Base-by-base conservation (phyloP, 352 stramenopile genomes). In the Nothophytophthora sp. region DNA sequence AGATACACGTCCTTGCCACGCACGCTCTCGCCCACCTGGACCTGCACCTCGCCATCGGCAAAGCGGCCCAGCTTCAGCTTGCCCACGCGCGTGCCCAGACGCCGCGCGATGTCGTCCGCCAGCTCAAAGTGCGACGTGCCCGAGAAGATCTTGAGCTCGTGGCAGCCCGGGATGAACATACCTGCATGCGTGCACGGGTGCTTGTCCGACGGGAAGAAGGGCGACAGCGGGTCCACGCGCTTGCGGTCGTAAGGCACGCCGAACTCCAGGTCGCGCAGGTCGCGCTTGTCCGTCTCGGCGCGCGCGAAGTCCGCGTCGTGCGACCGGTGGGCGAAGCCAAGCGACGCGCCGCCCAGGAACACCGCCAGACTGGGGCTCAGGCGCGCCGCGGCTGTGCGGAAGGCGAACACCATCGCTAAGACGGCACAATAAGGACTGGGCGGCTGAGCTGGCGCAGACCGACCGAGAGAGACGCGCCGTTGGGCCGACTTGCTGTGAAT, bases 1-100 rank as follows among this genome's bases (percentile, higher is more conserved):
- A 98, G 70, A 68, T 98, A 98, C 38, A 98, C 91, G 61, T 98
- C 93, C 72, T 97, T 97, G 33, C 92, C 90, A 32, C 90, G 84
- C 44, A 97, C 86, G 36, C 79, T 96, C 69, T 98, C 92, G 34
- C 92, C 88, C 43, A 98, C 88, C 55, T 97, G 88, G 36, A 97
- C 80, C 48, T 94, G 89, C 50, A 97, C 90, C 48, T 98, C 92
- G 33, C 92, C 92, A 48, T 98, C 92, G 1, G 90, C 87, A 60
- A 98, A 98, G 38, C 87, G 81, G 2, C 86, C 82, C 24, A 97
- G 76, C 54, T 83, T 96, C 51, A 96, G 71, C 41, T 95, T 92
- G 29, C 88, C 87, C 20, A 97, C 79, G 25, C 84, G 73, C 60
- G 80, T 96, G 40, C 90, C 90, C 16, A 97, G 73, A 35, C 82